phyloP scores from a whole-genome alignment of 148 eudicot species.

The Arctostaphylos glauca region DNA sequence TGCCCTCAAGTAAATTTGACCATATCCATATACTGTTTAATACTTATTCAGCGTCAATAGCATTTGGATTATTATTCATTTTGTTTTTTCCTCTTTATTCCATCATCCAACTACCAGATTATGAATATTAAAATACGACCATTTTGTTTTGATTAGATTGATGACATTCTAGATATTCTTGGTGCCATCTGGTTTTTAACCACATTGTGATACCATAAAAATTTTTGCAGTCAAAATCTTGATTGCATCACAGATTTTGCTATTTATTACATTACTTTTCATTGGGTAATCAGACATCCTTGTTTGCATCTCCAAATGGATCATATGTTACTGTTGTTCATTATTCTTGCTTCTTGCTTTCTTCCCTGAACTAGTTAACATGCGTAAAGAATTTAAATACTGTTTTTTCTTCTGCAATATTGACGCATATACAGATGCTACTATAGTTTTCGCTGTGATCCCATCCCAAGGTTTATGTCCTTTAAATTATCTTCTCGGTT shows the following conservation, averaged over 20 bases:
- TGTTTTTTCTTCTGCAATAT: too few relatives aligned
- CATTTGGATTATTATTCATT: neutral
- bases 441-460: too few relatives aligned
- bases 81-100: neutral
- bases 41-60: neutral
- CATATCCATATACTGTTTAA: neutral
- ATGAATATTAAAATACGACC: neutral
- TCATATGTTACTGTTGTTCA: neutral
- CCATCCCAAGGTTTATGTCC: too few relatives aligned
- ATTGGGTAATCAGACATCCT: neutral
- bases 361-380: too few relatives aligned
- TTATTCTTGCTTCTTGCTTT: neutral
- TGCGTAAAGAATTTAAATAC: too few relatives aligned
- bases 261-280: neutral
- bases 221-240: neutral
- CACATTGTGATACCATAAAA: neutral
- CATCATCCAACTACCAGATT: neutral
- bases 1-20: neutral
- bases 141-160: neutral
- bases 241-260: neutral
- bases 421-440: too few relatives aligned
- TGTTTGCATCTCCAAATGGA: neutral
- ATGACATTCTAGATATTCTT: neutral
- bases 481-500: too few relatives aligned
- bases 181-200: neutral